A percentile compares a stretch with the other conserved stretches of the same genome.
These are phyloP conservation scores for Stylonectria norvegica DNA, from an alignment of 2,329 filamentous ascomycete genomes.

Conservation along the genomic window DNA sequence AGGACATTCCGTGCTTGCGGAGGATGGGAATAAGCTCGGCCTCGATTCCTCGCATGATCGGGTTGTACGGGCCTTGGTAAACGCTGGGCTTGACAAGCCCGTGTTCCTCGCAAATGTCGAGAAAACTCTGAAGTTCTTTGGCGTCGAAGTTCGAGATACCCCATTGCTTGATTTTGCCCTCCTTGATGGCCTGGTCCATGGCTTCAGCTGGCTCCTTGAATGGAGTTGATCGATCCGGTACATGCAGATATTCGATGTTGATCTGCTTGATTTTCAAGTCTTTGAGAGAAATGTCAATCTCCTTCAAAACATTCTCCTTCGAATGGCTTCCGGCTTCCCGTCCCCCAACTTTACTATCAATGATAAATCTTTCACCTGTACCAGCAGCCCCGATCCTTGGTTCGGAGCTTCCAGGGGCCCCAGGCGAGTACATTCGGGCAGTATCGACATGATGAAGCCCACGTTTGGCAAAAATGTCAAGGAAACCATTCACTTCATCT, in stretches of 20 bases:
- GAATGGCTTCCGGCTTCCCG: slow-evolving; percentile 26
- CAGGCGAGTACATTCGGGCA: slow-evolving; percentile 30
- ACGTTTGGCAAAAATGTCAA: slow-evolving; percentile 17
- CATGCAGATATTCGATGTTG: slow-evolving; percentile 20
- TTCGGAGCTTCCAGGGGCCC: slow-evolving; percentile 28
- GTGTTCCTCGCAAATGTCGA: slow-evolving; percentile 40
- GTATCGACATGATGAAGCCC: slow-evolving; percentile 33
- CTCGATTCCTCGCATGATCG: slow-evolving; percentile 40
- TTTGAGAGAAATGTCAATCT: slow-evolving; percentile 32
- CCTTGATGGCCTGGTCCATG: slow-evolving; percentile 36
- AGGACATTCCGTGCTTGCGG: slow-evolving; percentile 39
- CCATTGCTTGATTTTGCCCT: slow-evolving; percentile 44
- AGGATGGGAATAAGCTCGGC: slow-evolving; percentile 40
- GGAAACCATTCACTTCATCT: slow-evolving; percentile 24
- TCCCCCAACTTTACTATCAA: slow-evolving; percentile 37
- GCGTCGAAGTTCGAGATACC: slow-evolving; percentile 46
- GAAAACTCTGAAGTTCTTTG: slow-evolving; percentile 41
- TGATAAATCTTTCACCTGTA: slow-evolving; percentile 28
- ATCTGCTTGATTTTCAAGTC: slow-evolving; percentile 23
- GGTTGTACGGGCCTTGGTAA: slow-evolving; percentile 49
- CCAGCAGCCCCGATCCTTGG: slow-evolving; percentile 26
- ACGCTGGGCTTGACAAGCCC: slow-evolving; percentile 41
- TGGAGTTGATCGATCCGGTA: slow-evolving; percentile 38
- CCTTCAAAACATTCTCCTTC: slow-evolving; percentile 25
- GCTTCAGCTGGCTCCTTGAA: slow-evolving; percentile 40